Conservation (phyloP, 106 monocot species). For the Allium sativum region DNA sequence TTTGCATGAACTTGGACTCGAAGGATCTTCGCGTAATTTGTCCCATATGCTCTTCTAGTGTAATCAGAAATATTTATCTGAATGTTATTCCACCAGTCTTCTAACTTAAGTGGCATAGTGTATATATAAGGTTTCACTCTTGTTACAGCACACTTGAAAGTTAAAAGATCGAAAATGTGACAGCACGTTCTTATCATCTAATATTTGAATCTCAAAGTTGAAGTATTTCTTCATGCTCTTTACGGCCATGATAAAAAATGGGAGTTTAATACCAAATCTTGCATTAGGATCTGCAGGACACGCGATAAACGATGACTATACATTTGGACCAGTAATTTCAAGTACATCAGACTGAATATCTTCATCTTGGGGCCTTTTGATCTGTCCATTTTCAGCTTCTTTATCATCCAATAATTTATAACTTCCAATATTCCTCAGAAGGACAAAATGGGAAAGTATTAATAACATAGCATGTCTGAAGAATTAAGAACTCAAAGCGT, state of each 20-base stretch:
- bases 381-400: constrained; percentile 86
- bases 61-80: constrained; percentile 85
- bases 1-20: constrained; percentile 94
- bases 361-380: constrained; percentile 86
- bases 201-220: constrained; percentile 93
- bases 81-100: constrained; percentile 97
- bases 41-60: constrained; percentile 91
- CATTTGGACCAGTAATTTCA: constrained; percentile 86
- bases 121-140: constrained; percentile 95
- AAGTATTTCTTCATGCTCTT: constrained; percentile 96
- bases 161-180: constrained; percentile 87
- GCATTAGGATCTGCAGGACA: constrained; percentile 93
- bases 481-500: too few relatives aligned
- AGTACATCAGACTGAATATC: constrained; percentile 97
- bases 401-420: too few relatives aligned
- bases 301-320: constrained; percentile 88
- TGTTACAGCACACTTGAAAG: constrained; percentile 85
- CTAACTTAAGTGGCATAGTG: constrained; percentile 82
- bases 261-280: constrained; percentile 95
- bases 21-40: constrained; percentile 92
- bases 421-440: too few relatives aligned
- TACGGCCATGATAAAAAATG: constrained; percentile 79
- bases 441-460: too few relatives aligned
- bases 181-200: constrained; percentile 98
- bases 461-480: too few relatives aligned